Conservation (phyloP, 2,329 filamentous ascomycete species). For the Epichloe scottii region DNA sequence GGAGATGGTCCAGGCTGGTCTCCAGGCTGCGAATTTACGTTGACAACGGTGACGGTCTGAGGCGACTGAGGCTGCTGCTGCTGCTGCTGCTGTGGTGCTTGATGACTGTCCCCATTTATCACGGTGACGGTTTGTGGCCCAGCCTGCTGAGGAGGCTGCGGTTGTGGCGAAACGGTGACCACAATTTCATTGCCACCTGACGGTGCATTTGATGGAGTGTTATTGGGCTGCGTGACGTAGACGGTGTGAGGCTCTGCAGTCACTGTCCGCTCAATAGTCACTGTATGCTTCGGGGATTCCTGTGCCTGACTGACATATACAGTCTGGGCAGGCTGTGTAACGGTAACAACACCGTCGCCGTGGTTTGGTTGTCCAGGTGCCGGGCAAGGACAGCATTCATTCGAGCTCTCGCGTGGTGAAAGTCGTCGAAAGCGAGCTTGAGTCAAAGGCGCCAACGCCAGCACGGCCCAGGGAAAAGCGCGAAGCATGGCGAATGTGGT, state of each 20-base stretch:
- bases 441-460: constrained; percentile 15
- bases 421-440: constrained; percentile 15
- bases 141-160: not conserved
- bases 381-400: constrained; percentile 20
- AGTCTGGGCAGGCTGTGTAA: constrained; percentile 16
- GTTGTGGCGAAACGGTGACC: constrained; percentile 7
- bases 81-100: not conserved
- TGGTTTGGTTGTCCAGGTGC: constrained; percentile 7
- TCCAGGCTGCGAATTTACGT: not conserved
- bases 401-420: constrained; percentile 8
- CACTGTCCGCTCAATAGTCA: constrained; percentile 8
- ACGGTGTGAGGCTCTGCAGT: constrained; percentile 12
- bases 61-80: constrained; percentile 2
- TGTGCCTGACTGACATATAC: constrained; percentile 13
- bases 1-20: not conserved
- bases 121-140: constrained; percentile 6
- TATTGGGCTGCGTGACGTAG: constrained; percentile 3
- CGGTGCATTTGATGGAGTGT: not conserved
- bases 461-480: constrained; percentile 12
- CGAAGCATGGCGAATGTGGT: constrained; percentile 13
- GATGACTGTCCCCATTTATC: not conserved
- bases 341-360: constrained; percentile 14
- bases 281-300: constrained; percentile 9
- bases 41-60: constrained; percentile 5
- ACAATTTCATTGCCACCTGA: constrained; percentile 3